A percentile compares a stretch with the other conserved stretches of the same genome.
These are phyloP conservation scores for Alternaria dauci DNA, from an alignment of 2,329 filamentous ascomycete genomes.

Conservation along the genomic window DNA sequence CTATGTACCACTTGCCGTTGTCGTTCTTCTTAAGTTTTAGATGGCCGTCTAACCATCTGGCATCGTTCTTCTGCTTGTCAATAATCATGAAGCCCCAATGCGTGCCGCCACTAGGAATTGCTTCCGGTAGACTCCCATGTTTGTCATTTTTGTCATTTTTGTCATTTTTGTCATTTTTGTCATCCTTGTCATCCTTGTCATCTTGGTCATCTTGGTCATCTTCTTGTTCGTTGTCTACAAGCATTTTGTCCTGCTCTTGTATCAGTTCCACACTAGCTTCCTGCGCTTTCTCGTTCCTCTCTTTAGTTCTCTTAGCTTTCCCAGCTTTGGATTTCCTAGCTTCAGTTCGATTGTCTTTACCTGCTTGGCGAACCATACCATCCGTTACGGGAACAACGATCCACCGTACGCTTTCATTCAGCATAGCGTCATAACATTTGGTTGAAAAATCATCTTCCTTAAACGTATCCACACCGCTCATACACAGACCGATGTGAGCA, in stretches of 20 bases:
- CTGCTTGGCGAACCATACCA: background rate
- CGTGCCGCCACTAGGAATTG: background rate
- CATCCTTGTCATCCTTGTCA: too few relatives aligned
- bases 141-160: too few relatives aligned
- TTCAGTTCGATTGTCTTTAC: background rate
- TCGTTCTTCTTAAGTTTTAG: background rate
- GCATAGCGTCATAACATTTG: background rate
- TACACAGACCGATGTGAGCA: background rate
- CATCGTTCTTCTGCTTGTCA: background rate
- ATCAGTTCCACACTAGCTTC: too few relatives aligned
- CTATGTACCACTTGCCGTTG: background rate
- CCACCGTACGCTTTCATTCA: background rate
- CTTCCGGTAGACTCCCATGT: background rate
- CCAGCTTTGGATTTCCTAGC: too few relatives aligned
- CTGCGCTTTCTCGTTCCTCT: too few relatives aligned
- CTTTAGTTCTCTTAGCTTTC: too few relatives aligned
- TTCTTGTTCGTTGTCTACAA: too few relatives aligned
- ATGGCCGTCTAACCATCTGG: conserved; percentile 2
- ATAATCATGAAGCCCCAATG: conserved; percentile 9
- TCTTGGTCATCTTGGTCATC: too few relatives aligned
- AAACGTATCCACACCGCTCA: background rate
- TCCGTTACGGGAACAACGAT: background rate
- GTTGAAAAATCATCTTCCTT: background rate
- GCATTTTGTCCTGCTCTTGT: too few relatives aligned
- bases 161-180: too few relatives aligned